Evolutionary conservation across 2,329 filamentous ascomycete species (phyloP).

Genomic region (Penicillium olsonii): DNA sequence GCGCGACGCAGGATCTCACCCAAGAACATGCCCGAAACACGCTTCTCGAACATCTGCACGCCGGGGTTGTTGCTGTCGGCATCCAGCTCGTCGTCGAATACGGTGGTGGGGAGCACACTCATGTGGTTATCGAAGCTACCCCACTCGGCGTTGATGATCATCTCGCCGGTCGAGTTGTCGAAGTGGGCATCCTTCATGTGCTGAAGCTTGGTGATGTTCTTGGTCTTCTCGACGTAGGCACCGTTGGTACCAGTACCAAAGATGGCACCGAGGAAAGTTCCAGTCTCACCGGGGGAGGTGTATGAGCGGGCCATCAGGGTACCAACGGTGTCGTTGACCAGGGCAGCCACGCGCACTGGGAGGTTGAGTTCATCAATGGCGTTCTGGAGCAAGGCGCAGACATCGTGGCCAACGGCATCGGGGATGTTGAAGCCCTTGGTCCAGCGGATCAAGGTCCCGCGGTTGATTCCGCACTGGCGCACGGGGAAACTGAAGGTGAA

Average conservation of each 20-base stretch:
- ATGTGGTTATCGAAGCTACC: conserved; percentile 96
- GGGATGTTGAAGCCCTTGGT: conserved; percentile 97
- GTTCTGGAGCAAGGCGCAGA: conserved; percentile 82
- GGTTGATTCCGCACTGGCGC: conserved; percentile 91
- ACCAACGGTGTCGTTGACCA: conserved; percentile 97
- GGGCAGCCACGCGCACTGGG: conserved; percentile 89
- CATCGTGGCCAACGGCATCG: conserved; percentile 92
- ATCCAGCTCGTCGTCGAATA: conserved; percentile 80
- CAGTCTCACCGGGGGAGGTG: conserved; percentile 82
- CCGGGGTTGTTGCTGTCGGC: conserved; percentile 83
- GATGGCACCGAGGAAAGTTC: conserved; percentile 89
- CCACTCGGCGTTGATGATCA: conserved; percentile 99
- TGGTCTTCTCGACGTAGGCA: conserved; percentile 90
- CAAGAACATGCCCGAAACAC: conserved; percentile 96
- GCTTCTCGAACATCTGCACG: conserved; percentile 98
- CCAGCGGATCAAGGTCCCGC: conserved; percentile 91
- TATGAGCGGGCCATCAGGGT: conserved; percentile 98
- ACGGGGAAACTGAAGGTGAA: conserved; percentile 99
- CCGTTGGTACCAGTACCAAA: conserved; percentile 98
- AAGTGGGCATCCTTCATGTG: conserved; percentile 59
- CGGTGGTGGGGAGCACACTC: conserved; percentile 80
- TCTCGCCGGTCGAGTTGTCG: conserved; percentile 80
- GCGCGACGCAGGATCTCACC: conserved; percentile 87
- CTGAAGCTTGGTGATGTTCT: conserved; percentile 76
- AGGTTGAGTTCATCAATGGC: conserved; percentile 86